Evolutionary conservation across 176 grass and related monocot genomes (phyloP).

Genomic region (Neostapfia colusana): DNA sequence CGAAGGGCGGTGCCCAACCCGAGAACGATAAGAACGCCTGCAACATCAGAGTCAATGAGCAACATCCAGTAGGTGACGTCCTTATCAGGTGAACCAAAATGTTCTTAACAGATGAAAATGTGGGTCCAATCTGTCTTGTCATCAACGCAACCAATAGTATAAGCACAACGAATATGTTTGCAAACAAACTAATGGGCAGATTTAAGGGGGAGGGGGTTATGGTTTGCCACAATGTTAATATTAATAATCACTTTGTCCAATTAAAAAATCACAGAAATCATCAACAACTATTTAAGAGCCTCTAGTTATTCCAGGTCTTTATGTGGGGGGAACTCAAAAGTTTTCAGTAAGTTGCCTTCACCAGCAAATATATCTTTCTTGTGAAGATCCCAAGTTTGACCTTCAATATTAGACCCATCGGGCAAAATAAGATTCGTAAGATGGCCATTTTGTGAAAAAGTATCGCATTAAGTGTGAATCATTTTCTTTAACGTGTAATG

Average conservation of each 20-base stretch:
- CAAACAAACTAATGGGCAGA: not conserved
- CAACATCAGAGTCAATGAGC: conserved; percentile 33
- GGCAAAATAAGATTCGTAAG: conserved; percentile 2
- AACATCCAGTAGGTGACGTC: not conserved
- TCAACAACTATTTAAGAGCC: not conserved
- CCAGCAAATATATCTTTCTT: conserved; percentile 10
- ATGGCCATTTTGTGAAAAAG: not conserved
- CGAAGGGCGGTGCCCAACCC: conserved; percentile 92
- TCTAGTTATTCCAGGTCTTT: not conserved
- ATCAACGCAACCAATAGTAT: conserved; percentile 1
- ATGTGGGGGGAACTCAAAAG: not conserved
- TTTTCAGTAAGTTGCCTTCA: not conserved
- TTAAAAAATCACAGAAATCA: not conserved
- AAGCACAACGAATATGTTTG: not conserved
- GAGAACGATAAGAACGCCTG: conserved; percentile 91
- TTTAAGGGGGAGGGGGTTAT: not conserved
- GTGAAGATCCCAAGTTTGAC: conserved; percentile 10
- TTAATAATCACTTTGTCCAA: not conserved
- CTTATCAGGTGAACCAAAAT: conserved; percentile 18
- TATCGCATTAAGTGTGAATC: not conserved
- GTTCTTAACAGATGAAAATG: not conserved
- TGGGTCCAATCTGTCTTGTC: not conserved
- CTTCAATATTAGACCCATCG: not conserved
- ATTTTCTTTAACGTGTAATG: conserved; percentile 20
- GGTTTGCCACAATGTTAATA: not conserved